phyloP scores from a whole-genome alignment of 306 rosid species.

The Cercis canadensis region DNA sequence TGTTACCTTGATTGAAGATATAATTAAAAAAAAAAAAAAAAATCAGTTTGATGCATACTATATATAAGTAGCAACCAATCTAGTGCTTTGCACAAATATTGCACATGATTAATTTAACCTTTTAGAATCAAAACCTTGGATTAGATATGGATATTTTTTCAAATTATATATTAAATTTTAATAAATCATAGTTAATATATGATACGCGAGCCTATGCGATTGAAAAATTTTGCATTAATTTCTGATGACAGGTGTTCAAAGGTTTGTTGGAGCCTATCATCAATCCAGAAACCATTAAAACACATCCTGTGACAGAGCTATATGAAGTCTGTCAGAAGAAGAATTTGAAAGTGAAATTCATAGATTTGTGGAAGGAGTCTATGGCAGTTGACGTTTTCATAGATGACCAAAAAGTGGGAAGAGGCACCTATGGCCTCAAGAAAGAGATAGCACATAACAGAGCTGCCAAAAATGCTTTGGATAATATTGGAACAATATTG shows the following conservation, averaged over 20 bases:
- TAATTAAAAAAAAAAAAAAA: no score
- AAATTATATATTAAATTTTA: no score
- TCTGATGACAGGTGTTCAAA: slow-evolving; percentile 42
- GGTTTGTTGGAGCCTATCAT: slow-evolving; percentile 57
- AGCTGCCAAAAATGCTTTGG: slow-evolving; percentile 66
- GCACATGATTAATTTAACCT: no score
- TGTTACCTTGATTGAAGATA: no score
- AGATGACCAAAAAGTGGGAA: slow-evolving; percentile 45
- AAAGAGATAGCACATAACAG: slow-evolving; percentile 61
- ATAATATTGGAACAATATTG: slow-evolving; percentile 37
- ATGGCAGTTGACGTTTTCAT: slow-evolving; percentile 41
- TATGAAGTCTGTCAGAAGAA: slow-evolving; percentile 62
- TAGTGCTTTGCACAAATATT: no score
- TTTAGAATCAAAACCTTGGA: no score
- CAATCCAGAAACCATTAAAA: slow-evolving; percentile 34
- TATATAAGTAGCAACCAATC: no score
- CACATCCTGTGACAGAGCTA: slow-evolving; percentile 55
- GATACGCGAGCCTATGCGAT: no score
- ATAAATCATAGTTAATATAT: no score
- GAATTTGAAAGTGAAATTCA: slow-evolving; percentile 38
- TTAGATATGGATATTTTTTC: not conserved
- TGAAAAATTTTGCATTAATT: no score
- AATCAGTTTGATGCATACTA: no score
- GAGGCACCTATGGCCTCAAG: slow-evolving; percentile 36
- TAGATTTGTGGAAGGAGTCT: slow-evolving; percentile 49